Percentiles rank a stretch among this genome's conserved stretches.
Conservation (phyloP, 2,329 filamentous ascomycete species). For the Pochonia chlamydosporia region DNA sequence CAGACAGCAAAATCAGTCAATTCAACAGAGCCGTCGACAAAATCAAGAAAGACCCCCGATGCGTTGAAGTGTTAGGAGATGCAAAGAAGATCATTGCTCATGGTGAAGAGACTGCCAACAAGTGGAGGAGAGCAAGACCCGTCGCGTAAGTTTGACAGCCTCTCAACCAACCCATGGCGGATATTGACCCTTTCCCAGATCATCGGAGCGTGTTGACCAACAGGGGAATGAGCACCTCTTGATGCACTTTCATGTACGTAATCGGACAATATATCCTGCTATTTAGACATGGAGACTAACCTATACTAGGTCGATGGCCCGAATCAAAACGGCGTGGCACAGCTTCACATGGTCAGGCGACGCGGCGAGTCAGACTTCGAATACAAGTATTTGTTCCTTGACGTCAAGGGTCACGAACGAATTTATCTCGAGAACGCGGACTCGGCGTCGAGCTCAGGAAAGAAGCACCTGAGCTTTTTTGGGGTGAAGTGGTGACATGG, state of each 20-base stretch:
- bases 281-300: not conserved
- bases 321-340: slow-evolving; percentile 64
- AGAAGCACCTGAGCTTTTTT: slow-evolving; percentile 49
- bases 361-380: slow-evolving; percentile 61
- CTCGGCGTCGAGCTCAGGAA: slow-evolving; percentile 24
- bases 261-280: not conserved
- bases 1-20: slow-evolving; percentile 77
- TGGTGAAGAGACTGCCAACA: slow-evolving; percentile 74
- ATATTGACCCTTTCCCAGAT: slow-evolving; percentile 35
- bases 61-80: slow-evolving; percentile 69
- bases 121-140: slow-evolving; percentile 66
- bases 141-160: slow-evolving; percentile 41
- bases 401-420: slow-evolving; percentile 65
- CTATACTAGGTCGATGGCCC: slow-evolving; percentile 65
- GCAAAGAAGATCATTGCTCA: slow-evolving; percentile 70
- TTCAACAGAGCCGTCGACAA: slow-evolving; percentile 83
- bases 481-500: slow-evolving; percentile 50
- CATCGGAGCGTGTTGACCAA: slow-evolving; percentile 62
- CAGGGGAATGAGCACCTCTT: slow-evolving; percentile 73
- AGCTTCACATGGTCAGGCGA: slow-evolving; percentile 70
- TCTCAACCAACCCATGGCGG: not conserved
- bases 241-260: slow-evolving; percentile 75
- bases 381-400: slow-evolving; percentile 75
- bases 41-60: slow-evolving; percentile 67
- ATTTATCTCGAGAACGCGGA: slow-evolving; percentile 62